phyloP scores from a whole-genome alignment of 257 asterid species.

The Lycium ferocissimum region DNA sequence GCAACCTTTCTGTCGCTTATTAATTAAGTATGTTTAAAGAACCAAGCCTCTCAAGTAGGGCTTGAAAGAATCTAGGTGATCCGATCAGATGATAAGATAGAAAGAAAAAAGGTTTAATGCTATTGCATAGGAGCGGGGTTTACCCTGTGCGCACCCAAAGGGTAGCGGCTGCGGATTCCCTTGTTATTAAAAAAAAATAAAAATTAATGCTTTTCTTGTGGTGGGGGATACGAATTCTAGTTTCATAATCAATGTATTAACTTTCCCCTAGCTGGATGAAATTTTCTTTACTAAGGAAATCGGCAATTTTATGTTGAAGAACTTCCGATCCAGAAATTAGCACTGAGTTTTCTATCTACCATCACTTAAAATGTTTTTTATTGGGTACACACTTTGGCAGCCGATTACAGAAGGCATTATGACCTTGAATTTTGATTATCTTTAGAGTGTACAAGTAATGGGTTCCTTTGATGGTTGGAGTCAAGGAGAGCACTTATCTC shows the following conservation, averaged over 20 bases:
- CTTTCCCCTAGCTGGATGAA: not conserved
- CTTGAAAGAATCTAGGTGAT: not conserved
- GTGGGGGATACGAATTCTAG: not conserved
- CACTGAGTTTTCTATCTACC: not conserved
- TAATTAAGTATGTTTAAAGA: not conserved
- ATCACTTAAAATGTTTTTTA: not conserved
- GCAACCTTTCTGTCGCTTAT: not conserved
- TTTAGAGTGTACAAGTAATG: conserved; percentile 91
- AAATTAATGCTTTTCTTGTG: not conserved
- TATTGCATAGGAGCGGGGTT: too few species aligned
- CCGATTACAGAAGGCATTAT: conserved; percentile 3
- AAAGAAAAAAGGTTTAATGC: not conserved
- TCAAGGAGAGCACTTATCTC: conserved; percentile 82
- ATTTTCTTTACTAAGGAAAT: conserved; percentile 20
- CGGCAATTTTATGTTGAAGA: not conserved
- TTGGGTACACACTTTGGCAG: conserved; percentile 8
- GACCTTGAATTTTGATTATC: conserved; percentile 23
- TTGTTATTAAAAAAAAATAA: too few species aligned
- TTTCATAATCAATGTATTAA: not conserved
- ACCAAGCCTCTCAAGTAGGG: not conserved
- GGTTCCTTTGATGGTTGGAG: conserved; percentile 96
- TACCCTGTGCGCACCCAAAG: too few species aligned
- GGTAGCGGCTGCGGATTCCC: too few species aligned
- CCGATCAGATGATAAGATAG: not conserved
- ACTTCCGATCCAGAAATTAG: conserved; percentile 1